Conservation (phyloP, 768 basidiomycete genomes). For the Hebeloma cylindrosporum region DNA sequence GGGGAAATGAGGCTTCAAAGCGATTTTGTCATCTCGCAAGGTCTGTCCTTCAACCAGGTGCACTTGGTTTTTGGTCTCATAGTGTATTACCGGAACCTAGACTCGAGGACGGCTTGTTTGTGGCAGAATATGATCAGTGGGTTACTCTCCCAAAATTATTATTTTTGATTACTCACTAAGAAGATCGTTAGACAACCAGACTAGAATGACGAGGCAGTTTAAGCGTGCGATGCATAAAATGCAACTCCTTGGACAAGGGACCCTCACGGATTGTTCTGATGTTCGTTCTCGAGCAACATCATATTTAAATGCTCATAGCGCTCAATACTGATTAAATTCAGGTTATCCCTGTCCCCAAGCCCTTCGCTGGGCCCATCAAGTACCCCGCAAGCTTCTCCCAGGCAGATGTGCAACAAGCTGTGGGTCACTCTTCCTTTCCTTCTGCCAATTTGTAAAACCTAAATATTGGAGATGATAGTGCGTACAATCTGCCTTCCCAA, state of each 20-base stretch:
- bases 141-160: not conserved
- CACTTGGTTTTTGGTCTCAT: not conserved
- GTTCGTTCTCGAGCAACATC: conserved; percentile 13
- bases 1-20: conserved; percentile 43
- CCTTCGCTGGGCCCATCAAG: conserved; percentile 15
- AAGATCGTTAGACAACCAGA: conserved; percentile 22
- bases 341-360: conserved; percentile 15
- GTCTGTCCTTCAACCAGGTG: conserved; percentile 2
- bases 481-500: conserved; percentile 4
- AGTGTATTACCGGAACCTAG: too few species aligned
- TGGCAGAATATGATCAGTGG: conserved; percentile 21
- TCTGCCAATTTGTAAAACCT: too few species aligned
- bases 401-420: conserved; percentile 14
- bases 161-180: not conserved
- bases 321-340: not conserved
- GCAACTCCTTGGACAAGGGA: conserved; percentile 30
- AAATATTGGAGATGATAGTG: not conserved
- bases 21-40: conserved; percentile 29
- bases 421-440: not conserved
- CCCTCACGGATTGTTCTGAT: conserved; percentile 39
- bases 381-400: conserved; percentile 19
- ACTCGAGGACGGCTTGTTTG: conserved; percentile 21
- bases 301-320: too few species aligned
- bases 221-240: conserved; percentile 34
- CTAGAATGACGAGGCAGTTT: conserved; percentile 25